Base-by-base conservation (phyloP, 192 early-diverging fungal species). In the Entophlyctis helioformis region DNA sequence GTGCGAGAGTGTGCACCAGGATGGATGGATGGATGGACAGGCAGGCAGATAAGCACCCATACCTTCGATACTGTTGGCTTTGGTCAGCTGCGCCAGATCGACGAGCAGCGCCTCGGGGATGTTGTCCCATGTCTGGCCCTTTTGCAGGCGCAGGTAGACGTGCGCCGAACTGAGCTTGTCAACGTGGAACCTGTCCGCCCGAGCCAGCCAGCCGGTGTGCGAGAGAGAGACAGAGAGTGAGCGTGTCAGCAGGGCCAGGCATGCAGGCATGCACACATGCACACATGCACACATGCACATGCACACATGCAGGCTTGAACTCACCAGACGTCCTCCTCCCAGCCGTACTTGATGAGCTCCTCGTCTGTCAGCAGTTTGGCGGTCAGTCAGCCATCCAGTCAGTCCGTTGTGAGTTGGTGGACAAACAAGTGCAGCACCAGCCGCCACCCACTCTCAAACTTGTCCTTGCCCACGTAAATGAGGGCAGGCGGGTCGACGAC, bases 401-500 rank as follows among this genome's bases (percentile, higher is more conserved):
- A 31, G 29, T 31, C 29, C 11, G 29, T n/a, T n/a, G n/a, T n/a
- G n/a, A n/a, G n/a, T n/a, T n/a, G n/a, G n/a, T n/a, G 6, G 29
- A 31, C 29, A 31, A 4, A 8, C 6, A 11, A 11, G 6, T 31
- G 29, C 29, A 31, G 29, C 4, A 11, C 6, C 4, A 11, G 11
- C 29, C 4, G 29, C 6, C 29, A 27, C 65, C 57, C 65, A 81
- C 80, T 98, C 64, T 98, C 95, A 59, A 80, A 92, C 64, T 95
- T 96, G 71, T 98, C 91, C 60, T 88, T 94, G 49, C 95, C 95
- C 90, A 98, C 93, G 57, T 94, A 98, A 29, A 98, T 81, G 21
- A 63, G 59, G 22, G 81, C 85, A 2, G 87, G 72, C 7, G 56
- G 56, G 16, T 28, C 22, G 33, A 50, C 42, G 12, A 59, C 53